These are phyloP conservation scores for Brettanomyces custersianus DNA, from an alignment of 805 yeast genomes.

Conservation along the genomic window DNA sequence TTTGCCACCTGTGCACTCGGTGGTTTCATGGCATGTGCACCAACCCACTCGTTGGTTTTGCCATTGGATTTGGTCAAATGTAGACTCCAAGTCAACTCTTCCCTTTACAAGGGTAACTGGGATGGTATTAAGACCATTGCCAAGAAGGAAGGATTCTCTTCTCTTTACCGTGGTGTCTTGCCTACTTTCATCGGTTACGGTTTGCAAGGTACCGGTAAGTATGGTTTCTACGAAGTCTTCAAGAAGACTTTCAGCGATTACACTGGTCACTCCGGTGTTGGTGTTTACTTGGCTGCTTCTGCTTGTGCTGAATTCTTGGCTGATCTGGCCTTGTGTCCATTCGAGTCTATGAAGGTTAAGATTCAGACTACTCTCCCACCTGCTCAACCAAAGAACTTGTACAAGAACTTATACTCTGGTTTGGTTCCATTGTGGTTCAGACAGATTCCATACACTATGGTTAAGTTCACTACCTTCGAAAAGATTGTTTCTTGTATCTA, in stretches of 20 bases:
- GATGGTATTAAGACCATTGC: constrained; percentile 78
- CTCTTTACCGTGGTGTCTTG: constrained; percentile 79
- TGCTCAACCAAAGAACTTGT: constrained; percentile 50
- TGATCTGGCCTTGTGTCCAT: constrained; percentile 84
- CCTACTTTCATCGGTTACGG: constrained; percentile 93
- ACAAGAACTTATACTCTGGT: constrained; percentile 72
- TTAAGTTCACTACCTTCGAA: constrained; percentile 91
- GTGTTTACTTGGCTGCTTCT: constrained; percentile 71
- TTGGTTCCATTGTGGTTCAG: constrained; percentile 89
- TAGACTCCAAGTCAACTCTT: constrained; percentile 79
- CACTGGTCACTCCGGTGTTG: constrained; percentile 64
- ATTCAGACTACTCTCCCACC: constrained; percentile 94
- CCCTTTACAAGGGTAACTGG: constrained; percentile 62
- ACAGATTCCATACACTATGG: constrained; percentile 98
- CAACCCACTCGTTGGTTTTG: constrained; percentile 89
- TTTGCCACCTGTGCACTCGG: constrained; percentile 69
- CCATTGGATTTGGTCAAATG: constrained; percentile 92
- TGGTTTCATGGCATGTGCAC: constrained; percentile 87
- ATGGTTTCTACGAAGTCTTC: constrained; percentile 90
- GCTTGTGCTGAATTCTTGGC: constrained; percentile 94
- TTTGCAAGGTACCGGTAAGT: constrained; percentile 94
- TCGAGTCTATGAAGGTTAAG: constrained; percentile 89
- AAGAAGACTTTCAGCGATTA: constrained; percentile 66
- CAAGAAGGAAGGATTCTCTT: constrained; percentile 63
- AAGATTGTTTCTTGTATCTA: constrained; percentile 80